Percentiles rank a stretch among this genome's conserved stretches.
Conservation (phyloP, 148 eudicot genomes). For the Vaccinium vitisidaea region DNA sequence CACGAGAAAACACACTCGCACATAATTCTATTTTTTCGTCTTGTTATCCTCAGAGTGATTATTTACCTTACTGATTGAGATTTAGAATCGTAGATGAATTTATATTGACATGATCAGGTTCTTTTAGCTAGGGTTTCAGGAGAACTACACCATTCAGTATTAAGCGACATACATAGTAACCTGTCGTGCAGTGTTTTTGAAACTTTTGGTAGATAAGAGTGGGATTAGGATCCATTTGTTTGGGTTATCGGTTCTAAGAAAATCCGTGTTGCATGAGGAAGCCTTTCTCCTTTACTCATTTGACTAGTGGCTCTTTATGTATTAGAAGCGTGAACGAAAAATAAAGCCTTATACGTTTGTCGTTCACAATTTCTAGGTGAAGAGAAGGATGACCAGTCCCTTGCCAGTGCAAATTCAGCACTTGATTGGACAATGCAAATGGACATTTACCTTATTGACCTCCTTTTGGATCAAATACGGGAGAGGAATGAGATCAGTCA, state of each 20-base stretch:
- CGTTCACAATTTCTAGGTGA: constrained; percentile 16
- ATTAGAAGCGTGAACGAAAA: background rate
- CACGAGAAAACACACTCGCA: background rate
- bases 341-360: background rate
- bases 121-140: background rate
- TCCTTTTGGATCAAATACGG: constrained; percentile 26
- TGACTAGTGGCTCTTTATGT: background rate
- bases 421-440: constrained; percentile 24
- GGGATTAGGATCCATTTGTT: constrained; percentile 3
- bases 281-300: background rate
- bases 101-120: background rate
- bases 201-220: background rate
- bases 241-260: background rate
- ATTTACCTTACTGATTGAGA: background rate
- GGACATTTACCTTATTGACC: constrained; percentile 30
- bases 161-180: background rate
- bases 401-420: constrained; percentile 6
- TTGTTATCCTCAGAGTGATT: background rate
- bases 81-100: background rate
- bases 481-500: constrained; percentile 17
- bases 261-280: background rate
- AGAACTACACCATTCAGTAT: background rate
- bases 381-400: constrained; percentile 2
- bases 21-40: background rate
- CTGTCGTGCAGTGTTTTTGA: background rate